These are phyloP conservation scores for Pyrenula massariospora DNA, from an alignment of 495 filamentous ascomycete genomes.

Conservation along the genomic window DNA sequence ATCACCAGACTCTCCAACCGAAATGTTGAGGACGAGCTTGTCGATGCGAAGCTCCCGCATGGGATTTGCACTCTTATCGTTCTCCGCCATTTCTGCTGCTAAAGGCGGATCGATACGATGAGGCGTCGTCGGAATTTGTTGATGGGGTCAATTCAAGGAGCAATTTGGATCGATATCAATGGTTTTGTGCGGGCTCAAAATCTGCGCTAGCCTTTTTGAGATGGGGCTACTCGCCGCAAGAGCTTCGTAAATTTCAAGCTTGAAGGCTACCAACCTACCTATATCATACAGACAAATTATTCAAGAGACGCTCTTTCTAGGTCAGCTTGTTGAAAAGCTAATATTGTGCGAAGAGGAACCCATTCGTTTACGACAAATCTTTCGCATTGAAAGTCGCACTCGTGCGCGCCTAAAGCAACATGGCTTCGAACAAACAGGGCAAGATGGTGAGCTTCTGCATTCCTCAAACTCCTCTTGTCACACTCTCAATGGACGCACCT, in stretches of 20 bases:
- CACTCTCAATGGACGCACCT: slow-evolving; percentile 59
- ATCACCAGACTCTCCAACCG: slow-evolving; percentile 99
- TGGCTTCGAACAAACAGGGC: slow-evolving; percentile 87
- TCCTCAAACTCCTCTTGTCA: slow-evolving; percentile 14
- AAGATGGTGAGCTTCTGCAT: slow-evolving; percentile 78
- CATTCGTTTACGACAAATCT: too few relatives aligned
- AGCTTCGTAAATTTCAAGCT: too few relatives aligned
- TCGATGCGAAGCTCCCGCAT: slow-evolving; percentile 99
- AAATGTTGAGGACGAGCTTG: slow-evolving; percentile 99
- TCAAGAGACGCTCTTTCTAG: too few relatives aligned
- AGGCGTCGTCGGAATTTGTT: neutral
- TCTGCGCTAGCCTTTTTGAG: neutral
- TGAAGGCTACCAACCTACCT: too few relatives aligned
- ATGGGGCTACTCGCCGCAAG: too few relatives aligned
- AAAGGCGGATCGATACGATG: neutral
- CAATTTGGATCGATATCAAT: too few relatives aligned
- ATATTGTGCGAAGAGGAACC: too few relatives aligned
- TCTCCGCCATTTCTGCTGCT: slow-evolving; percentile 27
- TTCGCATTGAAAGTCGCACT: slow-evolving; percentile 71
- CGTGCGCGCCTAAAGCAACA: slow-evolving; percentile 51
- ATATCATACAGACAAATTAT: too few relatives aligned
- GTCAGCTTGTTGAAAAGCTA: too few relatives aligned
- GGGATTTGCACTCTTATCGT: slow-evolving; percentile 82
- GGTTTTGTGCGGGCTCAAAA: neutral
- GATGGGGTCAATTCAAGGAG: too few relatives aligned